A percentile compares a stretch with the other conserved stretches of the same genome.
These are phyloP conservation scores for Psidium guajava DNA, from an alignment of 345 rosid species.

Conservation along the genomic window DNA sequence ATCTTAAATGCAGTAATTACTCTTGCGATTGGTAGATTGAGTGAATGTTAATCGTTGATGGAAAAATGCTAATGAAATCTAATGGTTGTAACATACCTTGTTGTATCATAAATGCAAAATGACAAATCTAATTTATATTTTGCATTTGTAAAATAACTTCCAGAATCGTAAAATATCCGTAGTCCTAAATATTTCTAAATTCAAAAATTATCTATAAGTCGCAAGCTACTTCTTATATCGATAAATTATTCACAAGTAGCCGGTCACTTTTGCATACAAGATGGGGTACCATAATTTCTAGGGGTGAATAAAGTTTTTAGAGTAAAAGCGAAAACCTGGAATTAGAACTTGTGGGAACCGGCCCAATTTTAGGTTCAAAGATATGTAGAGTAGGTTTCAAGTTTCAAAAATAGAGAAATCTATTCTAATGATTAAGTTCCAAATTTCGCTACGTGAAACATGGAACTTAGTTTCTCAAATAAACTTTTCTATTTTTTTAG, in stretches of 20 bases:
- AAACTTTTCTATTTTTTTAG: too few species aligned
- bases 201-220: background rate
- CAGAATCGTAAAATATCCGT: background rate
- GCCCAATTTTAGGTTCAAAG: too few species aligned
- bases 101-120: background rate
- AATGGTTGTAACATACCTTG: background rate
- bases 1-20: background rate
- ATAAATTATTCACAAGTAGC: background rate
- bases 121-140: background rate
- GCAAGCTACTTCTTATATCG: background rate
- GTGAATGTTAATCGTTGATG: background rate
- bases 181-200: background rate
- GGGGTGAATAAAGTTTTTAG: too few species aligned
- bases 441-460: too few species aligned
- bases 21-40: background rate
- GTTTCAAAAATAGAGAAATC: too few species aligned
- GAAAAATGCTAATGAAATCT: background rate
- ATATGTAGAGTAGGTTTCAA: too few species aligned
- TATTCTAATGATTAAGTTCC: too few species aligned
- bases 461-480: too few species aligned
- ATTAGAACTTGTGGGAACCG: too few species aligned
- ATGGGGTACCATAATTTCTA: background rate
- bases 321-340: too few species aligned
- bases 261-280: background rate
- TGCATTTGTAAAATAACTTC: background rate